These are phyloP conservation scores for Nicotiana tabacum DNA, from an alignment of 257 asterid genomes.

Conservation along the genomic window DNA sequence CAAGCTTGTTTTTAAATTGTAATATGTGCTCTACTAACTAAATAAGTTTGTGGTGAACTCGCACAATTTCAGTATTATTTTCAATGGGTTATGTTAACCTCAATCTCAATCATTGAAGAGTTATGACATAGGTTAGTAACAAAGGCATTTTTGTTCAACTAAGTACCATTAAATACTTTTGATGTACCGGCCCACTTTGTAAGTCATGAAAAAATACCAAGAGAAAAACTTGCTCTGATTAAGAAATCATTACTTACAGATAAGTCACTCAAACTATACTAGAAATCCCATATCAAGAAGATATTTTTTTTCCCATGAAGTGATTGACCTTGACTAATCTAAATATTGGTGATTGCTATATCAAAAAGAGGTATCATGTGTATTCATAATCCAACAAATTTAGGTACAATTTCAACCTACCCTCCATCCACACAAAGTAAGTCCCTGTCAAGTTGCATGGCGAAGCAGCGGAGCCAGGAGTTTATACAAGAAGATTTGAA, in stretches of 20 bases:
- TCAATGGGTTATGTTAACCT: neutral
- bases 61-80: neutral
- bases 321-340: neutral
- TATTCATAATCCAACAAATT: neutral
- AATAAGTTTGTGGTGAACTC: neutral
- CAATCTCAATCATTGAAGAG: neutral
- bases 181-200: neutral
- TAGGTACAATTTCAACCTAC: neutral
- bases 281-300: neutral
- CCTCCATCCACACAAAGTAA: neutral
- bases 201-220: neutral
- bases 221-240: neutral
- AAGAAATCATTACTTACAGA: neutral
- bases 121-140: neutral
- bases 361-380: neutral
- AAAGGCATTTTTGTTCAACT: neutral
- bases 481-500: too few species aligned
- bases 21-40: neutral
- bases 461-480: too few species aligned
- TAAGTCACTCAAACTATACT: neutral
- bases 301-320: too few species aligned
- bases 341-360: neutral
- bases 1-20: neutral
- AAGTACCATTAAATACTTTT: neutral
- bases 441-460: neutral